These are phyloP conservation scores for Croton setiger DNA, from an alignment of 441 rosid species.

Conservation along the genomic window DNA sequence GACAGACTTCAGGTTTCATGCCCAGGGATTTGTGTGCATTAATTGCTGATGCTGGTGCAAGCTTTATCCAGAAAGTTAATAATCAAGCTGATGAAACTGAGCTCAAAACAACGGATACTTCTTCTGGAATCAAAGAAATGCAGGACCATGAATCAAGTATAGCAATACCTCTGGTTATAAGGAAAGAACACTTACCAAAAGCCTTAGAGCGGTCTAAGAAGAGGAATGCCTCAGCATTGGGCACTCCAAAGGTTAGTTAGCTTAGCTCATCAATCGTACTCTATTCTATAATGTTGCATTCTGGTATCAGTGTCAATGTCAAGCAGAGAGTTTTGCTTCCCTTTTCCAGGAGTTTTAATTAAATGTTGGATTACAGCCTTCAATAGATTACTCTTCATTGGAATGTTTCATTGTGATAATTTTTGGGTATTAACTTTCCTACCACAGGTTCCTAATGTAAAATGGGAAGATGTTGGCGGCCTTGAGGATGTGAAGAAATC, in stretches of 20 bases:
- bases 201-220: slow-evolving; percentile 89
- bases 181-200: slow-evolving; percentile 55
- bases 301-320: not conserved
- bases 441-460: slow-evolving; percentile 83
- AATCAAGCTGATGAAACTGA: slow-evolving; percentile 34
- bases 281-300: slow-evolving; percentile 1
- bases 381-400: not conserved
- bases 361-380: slow-evolving; percentile 2
- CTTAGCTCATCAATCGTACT: slow-evolving; percentile 5
- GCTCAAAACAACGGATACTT: slow-evolving; percentile 29
- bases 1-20: slow-evolving; percentile 93
- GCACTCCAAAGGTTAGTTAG: slow-evolving; percentile 84
- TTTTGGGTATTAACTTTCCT: slow-evolving; percentile 13
- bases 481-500: slow-evolving; percentile 95
- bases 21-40: slow-evolving; percentile 86
- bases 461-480: slow-evolving; percentile 99
- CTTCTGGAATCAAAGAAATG: slow-evolving; percentile 32
- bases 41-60: slow-evolving; percentile 87
- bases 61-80: slow-evolving; percentile 44
- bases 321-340: not conserved
- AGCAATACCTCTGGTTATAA: slow-evolving; percentile 29
- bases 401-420: slow-evolving; percentile 1
- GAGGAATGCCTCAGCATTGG: slow-evolving; percentile 88
- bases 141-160: slow-evolving; percentile 29
- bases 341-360: slow-evolving; percentile 5